Percentiles rank a stretch among this genome's conserved stretches.
Conservation (phyloP, 1,284 basidiomycete genomes). For the Marasmius oreades region DNA sequence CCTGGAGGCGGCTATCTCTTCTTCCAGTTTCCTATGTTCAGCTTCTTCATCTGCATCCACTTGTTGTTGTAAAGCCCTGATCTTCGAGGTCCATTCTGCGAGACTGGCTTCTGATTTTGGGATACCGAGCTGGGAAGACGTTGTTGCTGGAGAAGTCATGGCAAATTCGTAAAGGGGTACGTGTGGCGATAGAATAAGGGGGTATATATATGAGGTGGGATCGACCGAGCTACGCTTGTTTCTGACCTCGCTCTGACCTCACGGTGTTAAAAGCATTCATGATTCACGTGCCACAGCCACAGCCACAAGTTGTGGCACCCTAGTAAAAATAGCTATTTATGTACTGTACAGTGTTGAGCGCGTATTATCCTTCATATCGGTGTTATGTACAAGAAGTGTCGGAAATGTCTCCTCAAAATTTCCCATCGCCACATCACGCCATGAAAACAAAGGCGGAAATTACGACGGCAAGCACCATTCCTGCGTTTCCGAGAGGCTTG, state of each 20-base stretch:
- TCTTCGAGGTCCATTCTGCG: constrained; percentile 77
- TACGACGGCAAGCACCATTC: background rate
- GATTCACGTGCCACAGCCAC: too few relatives aligned
- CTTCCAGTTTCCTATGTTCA: constrained; percentile 68
- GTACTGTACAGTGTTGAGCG: too few relatives aligned
- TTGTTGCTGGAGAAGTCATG: constrained; percentile 7
- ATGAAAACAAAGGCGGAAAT: constrained; percentile 7
- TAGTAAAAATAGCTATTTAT: too few relatives aligned
- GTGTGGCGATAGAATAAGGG: background rate
- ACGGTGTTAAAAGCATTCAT: background rate
- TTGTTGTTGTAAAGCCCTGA: constrained; percentile 73
- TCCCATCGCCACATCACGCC: background rate
- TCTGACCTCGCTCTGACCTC: too few relatives aligned
- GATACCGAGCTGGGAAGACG: constrained; percentile 24
- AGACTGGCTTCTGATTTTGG: constrained; percentile 57
- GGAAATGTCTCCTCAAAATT: too few relatives aligned
- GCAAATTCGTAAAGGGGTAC: constrained; percentile 1
- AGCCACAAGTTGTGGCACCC: too few relatives aligned
- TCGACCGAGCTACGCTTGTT: too few relatives aligned
- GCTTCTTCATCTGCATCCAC: constrained; percentile 76
- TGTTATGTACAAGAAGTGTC: too few relatives aligned
- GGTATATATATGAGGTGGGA: background rate
- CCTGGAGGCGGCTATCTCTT: constrained; percentile 71
- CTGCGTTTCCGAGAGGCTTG: constrained; percentile 2
- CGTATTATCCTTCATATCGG: too few relatives aligned